These are phyloP conservation scores for Phialophora expanda DNA, from an alignment of 2,329 filamentous ascomycete species.

Conservation along the genomic window DNA sequence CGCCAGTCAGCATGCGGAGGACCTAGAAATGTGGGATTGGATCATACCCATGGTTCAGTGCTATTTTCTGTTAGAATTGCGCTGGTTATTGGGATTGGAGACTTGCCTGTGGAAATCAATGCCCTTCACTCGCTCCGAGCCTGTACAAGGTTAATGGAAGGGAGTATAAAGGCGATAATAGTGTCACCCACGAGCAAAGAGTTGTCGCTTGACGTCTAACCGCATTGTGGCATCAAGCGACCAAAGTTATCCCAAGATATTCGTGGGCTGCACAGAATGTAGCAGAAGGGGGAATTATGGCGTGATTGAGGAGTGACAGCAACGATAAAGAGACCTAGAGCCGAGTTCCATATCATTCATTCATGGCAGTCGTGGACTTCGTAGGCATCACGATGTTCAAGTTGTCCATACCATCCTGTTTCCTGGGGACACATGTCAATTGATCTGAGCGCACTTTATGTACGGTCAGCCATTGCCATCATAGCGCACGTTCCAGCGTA, in stretches of 20 bases:
- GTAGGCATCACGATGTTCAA: background rate
- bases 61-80: conserved; percentile 27
- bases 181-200: conserved; percentile 31
- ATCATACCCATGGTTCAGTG: conserved; percentile 85
- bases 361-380: conserved; percentile 21
- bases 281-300: conserved; percentile 1
- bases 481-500: background rate
- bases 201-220: conserved; percentile 39
- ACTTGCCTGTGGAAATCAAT: conserved; percentile 85
- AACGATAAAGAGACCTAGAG: conserved; percentile 5
- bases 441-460: conserved; percentile 6
- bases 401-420: background rate
- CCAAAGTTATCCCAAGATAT: conserved; percentile 11
- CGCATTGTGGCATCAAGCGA: conserved; percentile 33
- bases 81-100: background rate
- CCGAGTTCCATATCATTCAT: conserved; percentile 33
- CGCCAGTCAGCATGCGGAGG: conserved; percentile 43
- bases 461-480: background rate
- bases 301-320: conserved; percentile 8
- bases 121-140: conserved; percentile 94
- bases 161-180: background rate
- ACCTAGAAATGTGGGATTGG: conserved; percentile 18
- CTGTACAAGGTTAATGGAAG: conserved; percentile 75
- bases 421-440: conserved; percentile 7
- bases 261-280: conserved; percentile 21